These are phyloP conservation scores for Starmerella davenportii DNA, from an alignment of 805 yeast genomes.

Conservation along the genomic window DNA sequence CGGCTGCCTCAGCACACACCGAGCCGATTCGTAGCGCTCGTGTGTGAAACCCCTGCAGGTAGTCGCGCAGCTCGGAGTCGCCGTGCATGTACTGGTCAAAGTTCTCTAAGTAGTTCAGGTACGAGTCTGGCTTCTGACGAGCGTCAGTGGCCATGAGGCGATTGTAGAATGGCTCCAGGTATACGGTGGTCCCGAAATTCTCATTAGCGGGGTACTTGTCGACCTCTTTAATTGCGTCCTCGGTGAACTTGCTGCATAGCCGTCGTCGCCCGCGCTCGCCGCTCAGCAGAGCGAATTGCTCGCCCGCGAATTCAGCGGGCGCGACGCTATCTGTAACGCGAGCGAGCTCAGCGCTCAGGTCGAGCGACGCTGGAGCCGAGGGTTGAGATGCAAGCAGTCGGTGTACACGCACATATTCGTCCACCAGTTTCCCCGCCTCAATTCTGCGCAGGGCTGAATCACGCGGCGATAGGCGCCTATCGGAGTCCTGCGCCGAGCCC, in stretches of 20 bases:
- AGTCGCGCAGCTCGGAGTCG: conserved; percentile 28
- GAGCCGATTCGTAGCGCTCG: conserved; percentile 33
- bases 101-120: conserved; percentile 33
- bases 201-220: conserved; percentile 36
- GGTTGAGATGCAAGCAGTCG: background rate
- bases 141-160: conserved; percentile 15
- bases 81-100: conserved; percentile 25
- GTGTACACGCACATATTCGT: background rate
- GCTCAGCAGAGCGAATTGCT: background rate
- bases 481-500: background rate
- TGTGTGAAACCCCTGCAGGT: conserved; percentile 32
- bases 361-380: background rate
- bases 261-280: conserved; percentile 15
- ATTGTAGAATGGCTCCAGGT: conserved; percentile 20
- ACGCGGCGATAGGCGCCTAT: conserved; percentile 3
- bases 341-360: background rate
- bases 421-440: conserved; percentile 8
- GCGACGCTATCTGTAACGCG: conserved; percentile 1
- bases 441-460: conserved; percentile 8
- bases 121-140: conserved; percentile 18
- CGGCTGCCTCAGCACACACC: background rate
- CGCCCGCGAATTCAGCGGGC: conserved; percentile 1
- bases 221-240: conserved; percentile 27
- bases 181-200: conserved; percentile 37
- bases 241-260: conserved; percentile 34